Evolutionary conservation across 345 rosid species (phyloP).

Genomic region (Salix dunnii): DNA sequence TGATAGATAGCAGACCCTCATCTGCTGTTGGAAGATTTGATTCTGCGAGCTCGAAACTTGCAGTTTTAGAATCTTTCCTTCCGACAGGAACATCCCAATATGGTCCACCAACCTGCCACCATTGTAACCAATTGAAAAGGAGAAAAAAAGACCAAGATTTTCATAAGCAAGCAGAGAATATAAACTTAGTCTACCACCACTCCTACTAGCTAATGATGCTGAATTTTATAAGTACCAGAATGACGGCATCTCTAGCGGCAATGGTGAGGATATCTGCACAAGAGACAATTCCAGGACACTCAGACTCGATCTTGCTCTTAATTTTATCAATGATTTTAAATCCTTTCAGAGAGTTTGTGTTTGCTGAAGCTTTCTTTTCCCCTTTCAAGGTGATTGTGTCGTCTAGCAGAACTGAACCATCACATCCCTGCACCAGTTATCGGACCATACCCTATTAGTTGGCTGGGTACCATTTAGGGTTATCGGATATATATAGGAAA

Average conservation of each 20-base stretch:
- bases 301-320: conserved; percentile 84
- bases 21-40: conserved; percentile 59
- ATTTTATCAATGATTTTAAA: conserved; percentile 65
- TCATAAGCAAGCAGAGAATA: neutral
- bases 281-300: conserved; percentile 84
- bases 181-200: neutral
- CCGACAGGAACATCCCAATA: conserved; percentile 94
- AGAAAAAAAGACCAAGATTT: neutral
- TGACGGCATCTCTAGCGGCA: conserved; percentile 84
- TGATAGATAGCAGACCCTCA: conserved; percentile 54
- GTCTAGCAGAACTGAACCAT: conserved; percentile 79
- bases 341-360: conserved; percentile 55
- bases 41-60: conserved; percentile 45
- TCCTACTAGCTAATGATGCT: neutral
- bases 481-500: neutral
- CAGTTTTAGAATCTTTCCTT: conserved; percentile 84
- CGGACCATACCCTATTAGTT: neutral
- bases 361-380: conserved; percentile 68
- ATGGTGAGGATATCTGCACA: conserved; percentile 89
- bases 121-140: neutral
- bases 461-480: neutral
- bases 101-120: conserved; percentile 80
- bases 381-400: conserved; percentile 62
- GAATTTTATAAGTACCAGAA: conserved; percentile 47
- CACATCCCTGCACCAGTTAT: conserved; percentile 63